Evolutionary conservation across 441 rosid species (phyloP).

Genomic region (Raphanus hybrid): DNA sequence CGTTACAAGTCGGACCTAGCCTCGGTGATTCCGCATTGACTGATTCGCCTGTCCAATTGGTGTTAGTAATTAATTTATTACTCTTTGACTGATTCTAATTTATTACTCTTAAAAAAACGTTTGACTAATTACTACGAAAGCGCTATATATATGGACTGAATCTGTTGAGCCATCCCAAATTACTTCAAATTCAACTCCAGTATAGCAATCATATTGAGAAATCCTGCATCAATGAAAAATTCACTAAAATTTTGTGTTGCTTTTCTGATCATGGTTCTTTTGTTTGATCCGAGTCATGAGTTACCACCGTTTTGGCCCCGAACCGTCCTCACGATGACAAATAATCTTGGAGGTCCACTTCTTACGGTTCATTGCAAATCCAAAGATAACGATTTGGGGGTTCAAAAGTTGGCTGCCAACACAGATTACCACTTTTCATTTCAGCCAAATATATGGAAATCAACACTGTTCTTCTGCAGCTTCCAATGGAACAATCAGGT

Average conservation of each 20-base stretch:
- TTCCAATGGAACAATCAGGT: conserved; percentile 14
- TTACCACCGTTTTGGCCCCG: conserved; percentile 23
- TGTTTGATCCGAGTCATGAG: conserved; percentile 2
- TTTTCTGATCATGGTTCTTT: conserved; percentile 4
- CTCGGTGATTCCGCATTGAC: not conserved
- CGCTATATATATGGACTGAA: not conserved
- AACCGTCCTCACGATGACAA: conserved; percentile 9
- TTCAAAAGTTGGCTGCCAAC: not conserved
- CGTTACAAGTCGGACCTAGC: not conserved
- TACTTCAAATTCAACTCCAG: not conserved
- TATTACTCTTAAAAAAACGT: not conserved
- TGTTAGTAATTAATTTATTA: not conserved
- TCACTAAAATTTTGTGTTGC: not conserved
- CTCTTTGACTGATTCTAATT: not conserved
- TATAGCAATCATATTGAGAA: not conserved
- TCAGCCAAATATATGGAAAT: not conserved
- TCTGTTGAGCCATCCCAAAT: not conserved
- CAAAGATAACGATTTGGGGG: too few species aligned
- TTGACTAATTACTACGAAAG: not conserved
- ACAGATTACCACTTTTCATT: not conserved
- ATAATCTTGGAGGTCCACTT: conserved; percentile 12
- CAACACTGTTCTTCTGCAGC: conserved; percentile 34
- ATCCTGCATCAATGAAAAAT: conserved; percentile 5
- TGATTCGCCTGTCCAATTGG: not conserved
- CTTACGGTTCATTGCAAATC: too few species aligned